Evolutionary conservation across 2,329 filamentous ascomycete genomes (phyloP).

Genomic region (Cordyceps javanica): DNA sequence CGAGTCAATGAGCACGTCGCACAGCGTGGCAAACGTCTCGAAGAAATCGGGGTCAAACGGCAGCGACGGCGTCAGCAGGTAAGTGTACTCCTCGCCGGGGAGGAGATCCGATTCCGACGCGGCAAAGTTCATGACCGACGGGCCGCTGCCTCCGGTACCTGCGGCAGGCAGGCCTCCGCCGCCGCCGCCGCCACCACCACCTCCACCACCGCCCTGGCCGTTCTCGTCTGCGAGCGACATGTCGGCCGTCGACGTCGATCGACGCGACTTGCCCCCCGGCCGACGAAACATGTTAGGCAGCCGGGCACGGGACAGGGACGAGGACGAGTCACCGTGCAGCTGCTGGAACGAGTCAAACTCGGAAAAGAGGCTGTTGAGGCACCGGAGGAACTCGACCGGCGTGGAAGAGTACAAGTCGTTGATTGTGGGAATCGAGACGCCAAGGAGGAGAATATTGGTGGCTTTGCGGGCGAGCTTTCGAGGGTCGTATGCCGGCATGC

Average conservation of each 20-base stretch:
- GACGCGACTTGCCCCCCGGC: conserved; percentile 50
- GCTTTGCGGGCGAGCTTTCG: conserved; percentile 83
- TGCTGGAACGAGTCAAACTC: conserved; percentile 95
- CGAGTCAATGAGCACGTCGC: conserved; percentile 89
- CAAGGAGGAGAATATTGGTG: conserved; percentile 88
- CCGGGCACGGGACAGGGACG: conserved; percentile 67
- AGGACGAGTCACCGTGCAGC: conserved; percentile 70
- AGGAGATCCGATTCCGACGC: conserved; percentile 60
- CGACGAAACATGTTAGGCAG: conserved; percentile 81
- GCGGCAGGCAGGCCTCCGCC: conserved; percentile 22
- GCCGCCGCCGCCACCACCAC: conserved; percentile 20
- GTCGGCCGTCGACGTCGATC: conserved; percentile 44
- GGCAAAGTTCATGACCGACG: conserved; percentile 49
- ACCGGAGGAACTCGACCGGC: conserved; percentile 78
- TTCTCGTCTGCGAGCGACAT: conserved; percentile 21
- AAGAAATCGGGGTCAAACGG: conserved; percentile 98
- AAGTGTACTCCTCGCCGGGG: conserved; percentile 80
- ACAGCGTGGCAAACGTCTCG: conserved; percentile 91
- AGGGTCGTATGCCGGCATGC: conserved; percentile 79
- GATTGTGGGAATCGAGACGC: conserved; percentile 82
- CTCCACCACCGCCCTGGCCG: conserved; percentile 19
- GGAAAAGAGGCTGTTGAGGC: conserved; percentile 74
- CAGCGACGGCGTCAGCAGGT: conserved; percentile 82
- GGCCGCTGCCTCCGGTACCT: conserved; percentile 28
- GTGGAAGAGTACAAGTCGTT: conserved; percentile 79